A percentile compares a stretch with the other conserved stretches of the same genome.
Evolutionary conservation across 768 basidiomycete species (phyloP).

Genomic region (Hericium erinaceus): DNA sequence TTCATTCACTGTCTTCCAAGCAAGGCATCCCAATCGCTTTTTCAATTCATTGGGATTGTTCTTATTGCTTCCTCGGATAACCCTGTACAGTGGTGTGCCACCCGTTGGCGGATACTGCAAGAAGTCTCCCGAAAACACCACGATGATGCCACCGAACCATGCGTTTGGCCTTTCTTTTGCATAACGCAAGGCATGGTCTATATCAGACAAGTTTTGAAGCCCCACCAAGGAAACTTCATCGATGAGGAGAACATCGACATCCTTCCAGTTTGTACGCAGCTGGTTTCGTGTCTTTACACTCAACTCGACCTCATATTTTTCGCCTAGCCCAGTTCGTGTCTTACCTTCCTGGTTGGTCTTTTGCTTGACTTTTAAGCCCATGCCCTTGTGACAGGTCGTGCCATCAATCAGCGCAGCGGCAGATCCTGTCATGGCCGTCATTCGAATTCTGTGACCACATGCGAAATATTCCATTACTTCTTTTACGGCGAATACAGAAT

Average conservation of each 20-base stretch:
- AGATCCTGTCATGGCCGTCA: slow-evolving; percentile 23
- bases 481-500: slow-evolving; percentile 20
- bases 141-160: slow-evolving; percentile 22
- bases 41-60: neutral
- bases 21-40: neutral
- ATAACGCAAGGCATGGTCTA: slow-evolving; percentile 22
- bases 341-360: slow-evolving; percentile 11
- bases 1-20: neutral
- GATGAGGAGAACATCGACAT: slow-evolving; percentile 19
- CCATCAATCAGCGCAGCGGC: slow-evolving; percentile 23
- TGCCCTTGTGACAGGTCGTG: slow-evolving; percentile 20
- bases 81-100: slow-evolving; percentile 19
- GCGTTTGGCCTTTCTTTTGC: slow-evolving; percentile 10
- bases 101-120: slow-evolving; percentile 24
- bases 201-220: slow-evolving; percentile 10
- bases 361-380: slow-evolving; percentile 13
- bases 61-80: slow-evolving; percentile 11
- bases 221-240: slow-evolving; percentile 24
- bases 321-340: neutral
- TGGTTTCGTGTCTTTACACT: slow-evolving; percentile 6
- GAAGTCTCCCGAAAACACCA: slow-evolving; percentile 28
- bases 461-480: slow-evolving; percentile 11
- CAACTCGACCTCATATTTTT: slow-evolving; percentile 13
- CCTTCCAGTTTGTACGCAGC: slow-evolving; percentile 18
- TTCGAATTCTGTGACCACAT: slow-evolving; percentile 14